phyloP scores from a whole-genome alignment of 2,329 filamentous ascomycete genomes.

The Paramyrothecium roridum region DNA sequence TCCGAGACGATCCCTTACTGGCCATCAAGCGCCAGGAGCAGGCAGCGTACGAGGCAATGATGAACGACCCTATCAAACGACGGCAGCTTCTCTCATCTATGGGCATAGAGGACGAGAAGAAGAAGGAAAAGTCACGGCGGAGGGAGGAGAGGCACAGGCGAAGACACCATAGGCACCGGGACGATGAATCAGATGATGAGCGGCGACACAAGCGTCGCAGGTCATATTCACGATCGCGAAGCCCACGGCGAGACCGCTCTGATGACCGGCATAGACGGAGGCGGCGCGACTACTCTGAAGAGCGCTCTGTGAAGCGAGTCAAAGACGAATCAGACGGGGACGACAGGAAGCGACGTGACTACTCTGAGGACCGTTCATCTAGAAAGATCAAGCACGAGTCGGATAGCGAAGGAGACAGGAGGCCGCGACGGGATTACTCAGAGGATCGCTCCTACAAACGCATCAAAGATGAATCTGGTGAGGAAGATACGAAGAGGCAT shows the following conservation, averaged over 20 bases:
- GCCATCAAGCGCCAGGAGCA: slow-evolving; percentile 93
- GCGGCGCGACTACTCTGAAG: slow-evolving; percentile 12
- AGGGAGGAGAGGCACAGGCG: slow-evolving; percentile 33
- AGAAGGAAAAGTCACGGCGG: slow-evolving; percentile 32
- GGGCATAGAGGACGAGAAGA: slow-evolving; percentile 49
- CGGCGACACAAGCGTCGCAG: slow-evolving; percentile 38
- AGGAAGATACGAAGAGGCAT: slow-evolving; percentile 9
- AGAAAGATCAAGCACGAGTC: slow-evolving; percentile 13
- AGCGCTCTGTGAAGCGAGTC: slow-evolving; percentile 11
- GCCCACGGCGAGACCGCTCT: slow-evolving; percentile 29
- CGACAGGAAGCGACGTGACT: slow-evolving; percentile 14
- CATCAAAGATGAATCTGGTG: slow-evolving; percentile 15
- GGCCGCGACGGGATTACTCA: slow-evolving; percentile 12
- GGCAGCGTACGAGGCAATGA: slow-evolving; percentile 74
- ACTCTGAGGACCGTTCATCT: slow-evolving; percentile 17
- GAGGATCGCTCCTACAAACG: slow-evolving; percentile 12
- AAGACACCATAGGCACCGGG: slow-evolving; percentile 41
- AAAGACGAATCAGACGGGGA: slow-evolving; percentile 15
- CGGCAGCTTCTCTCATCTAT: slow-evolving; percentile 64
- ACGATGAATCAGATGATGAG: slow-evolving; percentile 37
- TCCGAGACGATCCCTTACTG: slow-evolving; percentile 85
- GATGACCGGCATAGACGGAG: slow-evolving; percentile 16
- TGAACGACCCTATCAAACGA: slow-evolving; percentile 70
- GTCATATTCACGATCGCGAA: slow-evolving; percentile 43
- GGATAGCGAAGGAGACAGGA: slow-evolving; percentile 11